These are phyloP conservation scores for Penicillium sp. DNA, from an alignment of 2,329 filamentous ascomycete species.

Conservation along the genomic window DNA sequence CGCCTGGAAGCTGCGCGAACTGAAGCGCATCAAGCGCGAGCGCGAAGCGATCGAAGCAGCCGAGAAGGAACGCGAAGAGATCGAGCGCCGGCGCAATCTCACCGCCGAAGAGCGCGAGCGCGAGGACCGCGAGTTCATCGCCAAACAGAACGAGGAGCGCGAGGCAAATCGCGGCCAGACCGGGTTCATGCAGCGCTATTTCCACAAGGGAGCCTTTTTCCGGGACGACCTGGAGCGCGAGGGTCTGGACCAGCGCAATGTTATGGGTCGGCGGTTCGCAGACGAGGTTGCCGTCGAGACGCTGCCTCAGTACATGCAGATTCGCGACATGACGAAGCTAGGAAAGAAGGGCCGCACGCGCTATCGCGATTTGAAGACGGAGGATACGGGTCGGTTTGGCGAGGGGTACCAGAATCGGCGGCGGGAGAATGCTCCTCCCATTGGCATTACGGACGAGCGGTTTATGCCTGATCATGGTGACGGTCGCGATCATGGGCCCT, in stretches of 20 bases:
- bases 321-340: conserved; percentile 89
- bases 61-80: conserved; percentile 83
- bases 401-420: conserved; percentile 36
- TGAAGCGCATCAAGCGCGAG: conserved; percentile 84
- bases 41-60: conserved; percentile 79
- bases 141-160: conserved; percentile 74
- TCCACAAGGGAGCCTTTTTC: conserved; percentile 96
- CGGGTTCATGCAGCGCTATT: conserved; percentile 92
- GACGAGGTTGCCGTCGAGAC: conserved; percentile 86
- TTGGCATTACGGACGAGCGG: conserved; percentile 48
- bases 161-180: conserved; percentile 77
- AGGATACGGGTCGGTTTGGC: conserved; percentile 89
- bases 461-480: conserved; percentile 48
- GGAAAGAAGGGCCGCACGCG: conserved; percentile 89
- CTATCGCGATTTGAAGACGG: conserved; percentile 82
- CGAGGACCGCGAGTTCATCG: conserved; percentile 79
- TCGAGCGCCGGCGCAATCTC: conserved; percentile 83
- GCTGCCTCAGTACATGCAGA: conserved; percentile 87
- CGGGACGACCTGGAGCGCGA: conserved; percentile 75
- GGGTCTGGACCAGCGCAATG: conserved; percentile 75
- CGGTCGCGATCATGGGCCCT: conserved; percentile 30
- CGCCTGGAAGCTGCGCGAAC: conserved; percentile 90
- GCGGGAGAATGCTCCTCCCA: conserved; percentile 34
- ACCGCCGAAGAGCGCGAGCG: conserved; percentile 81
- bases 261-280: conserved; percentile 80